Evolutionary conservation across 1,284 basidiomycete genomes (phyloP), one percentile per base, ranked within the genome.

Genomic region (Porodaedalea pini): DNA sequence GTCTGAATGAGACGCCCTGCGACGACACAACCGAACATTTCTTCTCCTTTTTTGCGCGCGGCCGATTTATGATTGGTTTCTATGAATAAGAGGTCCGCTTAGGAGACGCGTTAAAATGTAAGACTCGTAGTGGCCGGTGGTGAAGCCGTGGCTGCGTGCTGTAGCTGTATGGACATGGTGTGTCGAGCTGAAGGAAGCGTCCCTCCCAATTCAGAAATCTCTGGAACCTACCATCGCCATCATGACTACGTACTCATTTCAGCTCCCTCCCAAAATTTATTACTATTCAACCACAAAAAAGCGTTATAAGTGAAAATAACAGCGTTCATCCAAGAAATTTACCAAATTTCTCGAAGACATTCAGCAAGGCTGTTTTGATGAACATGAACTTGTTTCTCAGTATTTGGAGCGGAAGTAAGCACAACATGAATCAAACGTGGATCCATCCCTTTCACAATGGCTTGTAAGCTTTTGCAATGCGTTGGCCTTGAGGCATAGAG

Each of bases 1-100:
- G 89, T 90, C 69, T 90, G 87, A 4, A 89, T 69, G 25, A 81
- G 77, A 63, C 88, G 83, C n/a, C 87, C 87, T 32, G 88, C 88
- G 51, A 90, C 83, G 60, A 82, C 79, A 62, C 87, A 90, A 11
- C 87, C 88, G 63, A 90, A 89, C 88, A 90, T 79, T n/a, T 41
- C 55, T 32, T 13, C 23, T 44, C 41, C 21, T 11, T 19, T 21
- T 44, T 47, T 47, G 2, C n/a, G 11, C n/a, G 1, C 29, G 13
- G 25, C 8, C 5, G 31, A 17, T 27, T 13, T 1, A 11, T 7
- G 15, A 34, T 13, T 34, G 32, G 32, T 34, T 34, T 13, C 13
- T 34, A 13, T 34, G 13, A n/a, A 23, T 29, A 27, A 27, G 10
- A 21, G 7, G n/a, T 32, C 13, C n/a, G 45, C 19, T 41, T 19